phyloP scores from a whole-genome alignment of 1,284 basidiomycete genomes.

The Leccinum pachyderme region DNA sequence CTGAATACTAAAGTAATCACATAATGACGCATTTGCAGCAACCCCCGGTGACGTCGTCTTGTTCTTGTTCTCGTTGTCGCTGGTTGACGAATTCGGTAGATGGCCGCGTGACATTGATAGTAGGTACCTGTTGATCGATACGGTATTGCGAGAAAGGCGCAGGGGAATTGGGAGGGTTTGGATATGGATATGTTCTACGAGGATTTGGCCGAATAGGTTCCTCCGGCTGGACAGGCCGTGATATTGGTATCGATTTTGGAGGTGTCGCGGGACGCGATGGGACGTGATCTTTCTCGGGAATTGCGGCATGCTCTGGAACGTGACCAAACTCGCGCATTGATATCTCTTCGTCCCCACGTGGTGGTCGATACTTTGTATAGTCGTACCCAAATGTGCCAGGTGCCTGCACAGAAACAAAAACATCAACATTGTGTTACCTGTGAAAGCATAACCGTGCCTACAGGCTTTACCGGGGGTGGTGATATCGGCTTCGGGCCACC shows the following conservation, averaged over 20 bases:
- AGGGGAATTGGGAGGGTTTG: slow-evolving; percentile 45
- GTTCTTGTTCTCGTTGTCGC: slow-evolving; percentile 26
- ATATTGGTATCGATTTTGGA: slow-evolving; percentile 3
- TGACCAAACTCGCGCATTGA: slow-evolving; percentile 67
- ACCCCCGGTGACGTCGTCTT: slow-evolving; percentile 45
- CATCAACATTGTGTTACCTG: slow-evolving; percentile 6
- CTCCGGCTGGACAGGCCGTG: slow-evolving; percentile 18
- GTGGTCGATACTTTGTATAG: slow-evolving; percentile 58
- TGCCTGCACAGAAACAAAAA: slow-evolving; percentile 44
- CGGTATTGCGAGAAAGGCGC: slow-evolving; percentile 56
- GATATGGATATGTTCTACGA: slow-evolving; percentile 20
- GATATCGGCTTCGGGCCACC: slow-evolving; percentile 56
- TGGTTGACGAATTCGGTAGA: slow-evolving; percentile 23
- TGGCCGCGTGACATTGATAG: slow-evolving; percentile 29
- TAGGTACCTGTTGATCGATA: slow-evolving; percentile 20
- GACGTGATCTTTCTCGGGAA: slow-evolving; percentile 16
- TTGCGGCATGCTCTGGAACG: slow-evolving; percentile 19
- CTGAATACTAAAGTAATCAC: slow-evolving; percentile 39
- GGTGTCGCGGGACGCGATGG: slow-evolving; percentile 14
- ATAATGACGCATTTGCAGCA: slow-evolving; percentile 66
- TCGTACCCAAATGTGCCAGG: slow-evolving; percentile 82
- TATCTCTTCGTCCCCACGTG: slow-evolving; percentile 43
- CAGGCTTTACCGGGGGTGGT: slow-evolving; percentile 48
- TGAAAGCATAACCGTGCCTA: slow-evolving; percentile 34
- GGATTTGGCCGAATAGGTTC: slow-evolving; percentile 27